Conservation (phyloP, 2,329 filamentous ascomycete genomes). For the Stemphylium vesicarium region DNA sequence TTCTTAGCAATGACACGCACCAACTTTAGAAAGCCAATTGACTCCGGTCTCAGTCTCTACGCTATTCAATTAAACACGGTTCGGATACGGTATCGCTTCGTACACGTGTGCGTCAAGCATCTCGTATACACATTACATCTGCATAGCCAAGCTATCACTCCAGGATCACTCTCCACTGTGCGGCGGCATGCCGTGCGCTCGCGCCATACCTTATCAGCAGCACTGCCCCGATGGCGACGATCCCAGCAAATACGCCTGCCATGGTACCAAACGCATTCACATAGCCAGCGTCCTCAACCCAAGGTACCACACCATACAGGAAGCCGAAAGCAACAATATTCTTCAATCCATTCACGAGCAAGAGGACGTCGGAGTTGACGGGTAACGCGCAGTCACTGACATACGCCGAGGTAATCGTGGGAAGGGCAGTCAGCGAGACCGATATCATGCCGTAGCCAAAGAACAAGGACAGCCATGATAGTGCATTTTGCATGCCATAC, state of each 20-base stretch:
- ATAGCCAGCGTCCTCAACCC: conserved; percentile 49
- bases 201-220: conserved; percentile 43
- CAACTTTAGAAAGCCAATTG: not conserved
- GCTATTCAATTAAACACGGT: not conserved
- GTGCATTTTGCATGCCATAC: conserved; percentile 50
- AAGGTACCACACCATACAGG: conserved; percentile 54
- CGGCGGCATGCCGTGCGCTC: conserved; percentile 40
- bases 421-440: conserved; percentile 50
- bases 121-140: not conserved
- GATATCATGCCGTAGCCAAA: conserved; percentile 57
- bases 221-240: conserved; percentile 42
- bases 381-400: conserved; percentile 49
- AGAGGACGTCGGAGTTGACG: conserved; percentile 46
- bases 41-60: not conserved
- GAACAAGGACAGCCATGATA: conserved; percentile 55
- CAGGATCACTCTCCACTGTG: conserved; percentile 48
- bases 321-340: conserved; percentile 59
- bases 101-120: not conserved
- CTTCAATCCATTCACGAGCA: conserved; percentile 51
- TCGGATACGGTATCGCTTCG: not conserved
- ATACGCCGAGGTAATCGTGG: conserved; percentile 53
- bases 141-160: conserved; percentile 13
- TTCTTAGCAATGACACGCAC: conserved; percentile 14
- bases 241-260: conserved; percentile 46
- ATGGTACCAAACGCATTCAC: conserved; percentile 47